Conservation (phyloP, 2,329 filamentous ascomycete species). For the Ophiostoma pallidulum region DNA sequence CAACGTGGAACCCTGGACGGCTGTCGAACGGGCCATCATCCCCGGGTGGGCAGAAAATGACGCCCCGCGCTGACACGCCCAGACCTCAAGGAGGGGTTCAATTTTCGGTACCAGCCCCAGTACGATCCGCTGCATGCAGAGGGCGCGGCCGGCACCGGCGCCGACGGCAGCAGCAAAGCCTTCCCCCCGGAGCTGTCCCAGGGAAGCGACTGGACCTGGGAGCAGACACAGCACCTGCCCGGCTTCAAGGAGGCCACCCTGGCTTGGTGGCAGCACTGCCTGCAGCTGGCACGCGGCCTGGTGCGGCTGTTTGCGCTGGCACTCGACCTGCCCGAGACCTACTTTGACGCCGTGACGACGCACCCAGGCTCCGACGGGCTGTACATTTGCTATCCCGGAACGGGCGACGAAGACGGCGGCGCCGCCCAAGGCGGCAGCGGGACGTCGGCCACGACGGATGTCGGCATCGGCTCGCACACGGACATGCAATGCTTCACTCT, state of each 20-base stretch:
- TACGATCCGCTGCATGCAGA: slow-evolving; percentile 16
- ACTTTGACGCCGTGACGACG: slow-evolving; percentile 32
- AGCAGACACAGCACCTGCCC: slow-evolving; percentile 17
- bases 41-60: too few species aligned
- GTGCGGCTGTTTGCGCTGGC: slow-evolving; percentile 19
- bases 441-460: slow-evolving; percentile 17
- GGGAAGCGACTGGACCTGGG: slow-evolving; percentile 19
- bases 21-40: too few species aligned
- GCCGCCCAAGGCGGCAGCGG: neutral
- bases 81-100: slow-evolving; percentile 20
- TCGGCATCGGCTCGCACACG: slow-evolving; percentile 36
- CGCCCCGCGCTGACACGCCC: too few species aligned
- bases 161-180: neutral
- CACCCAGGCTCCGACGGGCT: slow-evolving; percentile 25
- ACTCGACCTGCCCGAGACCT: slow-evolving; percentile 19
- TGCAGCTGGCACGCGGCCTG: slow-evolving; percentile 17
- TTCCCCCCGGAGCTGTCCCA: slow-evolving; percentile 4
- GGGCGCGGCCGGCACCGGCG: too few species aligned
- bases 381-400: slow-evolving; percentile 19
- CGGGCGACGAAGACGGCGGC: slow-evolving; percentile 20
- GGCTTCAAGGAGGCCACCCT: slow-evolving; percentile 18
- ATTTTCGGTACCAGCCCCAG: slow-evolving; percentile 19
- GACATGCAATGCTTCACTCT: slow-evolving; percentile 42
- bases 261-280: slow-evolving; percentile 19
- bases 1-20: too few species aligned